Evolutionary conservation across 106 monocot genomes (phyloP), one percentile per base, ranked within the genome.

Genomic region (Allium fistulosum): DNA sequence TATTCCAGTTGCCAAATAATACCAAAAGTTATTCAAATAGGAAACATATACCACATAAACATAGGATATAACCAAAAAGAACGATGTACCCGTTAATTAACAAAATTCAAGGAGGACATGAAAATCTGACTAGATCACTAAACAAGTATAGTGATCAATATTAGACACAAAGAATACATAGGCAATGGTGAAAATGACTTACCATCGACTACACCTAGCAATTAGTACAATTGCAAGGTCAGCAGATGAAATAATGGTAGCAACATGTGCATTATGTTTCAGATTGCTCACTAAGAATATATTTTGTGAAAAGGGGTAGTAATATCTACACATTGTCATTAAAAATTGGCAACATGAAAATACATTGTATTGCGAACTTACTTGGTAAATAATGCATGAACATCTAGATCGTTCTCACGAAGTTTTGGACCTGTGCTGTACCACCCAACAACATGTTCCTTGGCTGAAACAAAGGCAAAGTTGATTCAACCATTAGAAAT

Each of bases 371-470:
- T 7, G 37, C 17, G 57, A 76, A 72, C 86, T 82, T 83, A 99
- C 99, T 87, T 83, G 47, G 79, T 85, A 74, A 99, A 99, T 10
- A 93, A 66, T 16, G 90, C 89, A 87, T 99, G 99, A 45, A 99
- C 66, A 75, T 93, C 81, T 68, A 99, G 73, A 51, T 99, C 99
- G 82, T 99, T 99, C 71, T 99, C 99, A 3, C 87, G 82, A 57
- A 99, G 76, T 75, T 99, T 99, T 47, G 99, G 99, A 18, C 99
- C 99, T 46, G 93, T 90, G 74, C 99, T 99, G 61, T 99, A 99
- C 99, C 99, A 99, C 45, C 99, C 99, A 60, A 99, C 99, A 48
- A 99, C 93, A 80, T 99, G 99, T 63, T 99, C 99, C 83, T 93
- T 99, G 11, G 93, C 99, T 99, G 77, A 67, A 81, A 69, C 22